Base-by-base conservation (phyloP, 352 stramenopile genomes). In the Phytophthora vignae region DNA sequence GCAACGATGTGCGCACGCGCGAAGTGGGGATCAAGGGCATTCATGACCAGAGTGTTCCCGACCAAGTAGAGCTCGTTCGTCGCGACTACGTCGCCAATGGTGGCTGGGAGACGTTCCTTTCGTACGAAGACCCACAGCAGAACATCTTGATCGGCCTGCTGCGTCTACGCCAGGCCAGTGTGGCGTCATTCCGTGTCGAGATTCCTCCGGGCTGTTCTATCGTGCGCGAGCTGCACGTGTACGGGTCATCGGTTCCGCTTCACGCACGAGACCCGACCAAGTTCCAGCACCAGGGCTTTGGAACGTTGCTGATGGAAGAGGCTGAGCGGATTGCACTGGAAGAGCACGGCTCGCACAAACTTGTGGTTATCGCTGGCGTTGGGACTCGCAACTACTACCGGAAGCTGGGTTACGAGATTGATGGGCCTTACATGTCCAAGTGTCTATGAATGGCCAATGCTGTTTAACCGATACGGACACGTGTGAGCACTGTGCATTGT, bases 21-120 rank as follows among this genome's bases (percentile, higher is more conserved):
- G 97, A 99, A 74, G 96, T 99, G 8, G 97, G 97, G 10, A 99
- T 99, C 83, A 98, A 99, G 76, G 92, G 98, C 65, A 99, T 99
- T 71, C 96, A 99, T 78, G 90, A 98, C 64, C 87, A 94, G 70
- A 88, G 82, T 29, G 91, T 93, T 46, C 96, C 96, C 4, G 93
- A 99, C 76, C 90, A 99, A 75, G 94, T 99, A n/a, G 96, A 99
- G 85, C 87, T 99, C 11, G 90, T 99, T 61, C 91, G 96, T 25
- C 85, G 97, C 33, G 97, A 99, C 80, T 99, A 99, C 78, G 83
- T 92, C 25, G 97, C 96, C 19, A 99, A 99, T 79, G 96, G 94
- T 22, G 96, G 97, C 25, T 99, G 97, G 97, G 96, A 99, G 77
- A 99, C 96, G 4, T 99, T 99, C 74, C 78, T 99, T 42, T 90